Evolutionary conservation across 805 yeast genomes (phyloP).

Genomic region (Kodamaea sagamina): DNA sequence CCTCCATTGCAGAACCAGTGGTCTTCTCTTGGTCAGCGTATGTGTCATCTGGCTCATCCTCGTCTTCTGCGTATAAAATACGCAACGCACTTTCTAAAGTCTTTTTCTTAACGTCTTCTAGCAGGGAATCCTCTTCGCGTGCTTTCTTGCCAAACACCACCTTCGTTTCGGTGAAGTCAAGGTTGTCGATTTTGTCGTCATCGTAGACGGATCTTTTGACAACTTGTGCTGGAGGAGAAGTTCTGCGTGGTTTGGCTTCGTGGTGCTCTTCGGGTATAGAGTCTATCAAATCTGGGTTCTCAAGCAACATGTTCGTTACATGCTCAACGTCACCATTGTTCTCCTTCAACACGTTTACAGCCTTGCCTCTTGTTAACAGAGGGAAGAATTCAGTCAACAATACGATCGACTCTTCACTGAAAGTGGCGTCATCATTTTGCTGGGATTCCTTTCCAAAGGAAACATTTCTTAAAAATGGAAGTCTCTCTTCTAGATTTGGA

Average conservation of each 20-base stretch:
- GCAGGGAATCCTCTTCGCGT: conserved; percentile 15
- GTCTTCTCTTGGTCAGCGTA: conserved; percentile 52
- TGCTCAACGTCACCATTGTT: conserved; percentile 55
- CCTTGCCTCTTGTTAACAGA: conserved; percentile 48
- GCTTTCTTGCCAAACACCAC: conserved; percentile 38
- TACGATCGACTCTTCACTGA: conserved; percentile 38
- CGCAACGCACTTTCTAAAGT: conserved; percentile 62
- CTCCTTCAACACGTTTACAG: conserved; percentile 49
- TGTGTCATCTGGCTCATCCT: conserved; percentile 85
- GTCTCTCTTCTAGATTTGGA: conserved; percentile 54
- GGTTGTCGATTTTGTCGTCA: conserved; percentile 32
- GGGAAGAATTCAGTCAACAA: conserved; percentile 67
- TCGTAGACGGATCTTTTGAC: conserved; percentile 25
- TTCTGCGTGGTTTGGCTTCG: conserved; percentile 1
- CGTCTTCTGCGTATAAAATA: conserved; percentile 70
- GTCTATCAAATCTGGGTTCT: conserved; percentile 51
- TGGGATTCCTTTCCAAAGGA: conserved; percentile 14
- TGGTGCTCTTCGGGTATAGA: conserved; percentile 26
- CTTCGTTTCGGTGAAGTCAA: conserved; percentile 24
- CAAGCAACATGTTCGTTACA: conserved; percentile 61
- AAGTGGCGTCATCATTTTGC: conserved; percentile 13
- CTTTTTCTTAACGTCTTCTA: conserved; percentile 53
- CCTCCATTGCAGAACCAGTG: conserved; percentile 30
- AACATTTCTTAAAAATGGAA: conserved; percentile 45
- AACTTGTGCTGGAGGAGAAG: conserved; percentile 4